These are phyloP conservation scores for Metrosideros polymorpha DNA, from an alignment of 441 rosid genomes.

Conservation along the genomic window DNA sequence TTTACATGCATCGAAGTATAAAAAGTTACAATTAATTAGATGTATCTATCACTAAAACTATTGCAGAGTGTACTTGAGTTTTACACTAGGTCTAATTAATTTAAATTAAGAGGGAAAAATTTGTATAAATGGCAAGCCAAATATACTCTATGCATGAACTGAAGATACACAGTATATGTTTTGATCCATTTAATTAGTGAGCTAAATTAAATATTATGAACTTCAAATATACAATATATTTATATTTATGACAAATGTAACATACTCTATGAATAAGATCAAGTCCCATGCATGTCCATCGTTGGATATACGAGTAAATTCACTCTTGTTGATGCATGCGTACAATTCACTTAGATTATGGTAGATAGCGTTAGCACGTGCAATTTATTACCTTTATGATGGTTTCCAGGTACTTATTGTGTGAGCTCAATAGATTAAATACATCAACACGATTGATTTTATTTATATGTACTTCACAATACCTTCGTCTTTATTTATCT, in stretches of 20 bases:
- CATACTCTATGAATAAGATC: not conserved
- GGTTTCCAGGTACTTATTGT: not conserved
- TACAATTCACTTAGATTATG: not conserved
- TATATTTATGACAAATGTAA: not conserved
- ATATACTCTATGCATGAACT: not conserved
- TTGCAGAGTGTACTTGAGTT: not conserved
- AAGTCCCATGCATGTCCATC: not conserved
- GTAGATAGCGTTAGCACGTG: not conserved
- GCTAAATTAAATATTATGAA: not conserved
- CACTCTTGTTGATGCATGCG: not conserved
- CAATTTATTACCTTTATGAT: not conserved
- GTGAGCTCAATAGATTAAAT: not conserved
- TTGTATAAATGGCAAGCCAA: not conserved
- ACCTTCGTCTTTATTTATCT: not conserved
- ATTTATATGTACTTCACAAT: not conserved
- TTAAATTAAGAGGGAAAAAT: not conserved
- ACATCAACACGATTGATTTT: not conserved
- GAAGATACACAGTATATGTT: not conserved
- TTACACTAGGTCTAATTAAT: not conserved
- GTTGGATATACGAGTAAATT: not conserved
- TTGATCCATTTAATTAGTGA: not conserved
- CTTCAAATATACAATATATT: not conserved
- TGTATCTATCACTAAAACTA: not conserved
- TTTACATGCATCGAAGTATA: not conserved
- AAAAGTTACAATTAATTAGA: not conserved